phyloP scores from a whole-genome alignment of 495 filamentous ascomycete species.

The Talaromyces trachyspermus region DNA sequence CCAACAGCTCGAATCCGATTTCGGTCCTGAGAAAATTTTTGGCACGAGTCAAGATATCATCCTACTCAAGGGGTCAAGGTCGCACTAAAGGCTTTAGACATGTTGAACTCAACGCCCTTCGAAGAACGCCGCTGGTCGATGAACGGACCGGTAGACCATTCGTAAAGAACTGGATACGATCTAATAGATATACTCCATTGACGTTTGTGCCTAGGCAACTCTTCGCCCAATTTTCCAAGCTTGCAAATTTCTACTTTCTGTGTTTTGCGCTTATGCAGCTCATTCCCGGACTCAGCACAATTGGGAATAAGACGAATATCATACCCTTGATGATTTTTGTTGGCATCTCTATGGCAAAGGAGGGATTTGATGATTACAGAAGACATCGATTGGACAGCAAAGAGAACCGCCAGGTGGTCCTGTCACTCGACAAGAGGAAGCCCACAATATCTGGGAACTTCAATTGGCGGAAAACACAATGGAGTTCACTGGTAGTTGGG shows the following conservation, averaged over 20 bases:
- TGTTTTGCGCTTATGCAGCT: slow-evolving; percentile 81
- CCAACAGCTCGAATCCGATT: neutral
- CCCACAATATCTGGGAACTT: slow-evolving; percentile 11
- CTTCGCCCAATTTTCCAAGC: slow-evolving; percentile 80
- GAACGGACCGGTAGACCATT: slow-evolving; percentile 70
- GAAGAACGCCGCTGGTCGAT: slow-evolving; percentile 57
- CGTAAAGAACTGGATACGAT: slow-evolving; percentile 75
- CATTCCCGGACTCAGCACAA: slow-evolving; percentile 84
- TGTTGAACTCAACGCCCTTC: slow-evolving; percentile 54
- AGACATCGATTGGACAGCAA: slow-evolving; percentile 79
- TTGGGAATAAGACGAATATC: slow-evolving; percentile 81
- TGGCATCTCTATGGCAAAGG: slow-evolving; percentile 76
- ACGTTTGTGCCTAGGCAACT: slow-evolving; percentile 87
- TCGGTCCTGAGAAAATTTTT: neutral
- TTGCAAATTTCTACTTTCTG: slow-evolving; percentile 90
- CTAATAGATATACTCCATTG: slow-evolving; percentile 80
- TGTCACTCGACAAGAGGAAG: slow-evolving; percentile 23
- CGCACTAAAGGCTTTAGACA: slow-evolving; percentile 59
- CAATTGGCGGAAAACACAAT: slow-evolving; percentile 61
- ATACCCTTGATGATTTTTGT: slow-evolving; percentile 82
- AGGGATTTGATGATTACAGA: slow-evolving; percentile 84
- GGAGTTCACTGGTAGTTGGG: slow-evolving; percentile 75
- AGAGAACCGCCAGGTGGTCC: slow-evolving; percentile 63
- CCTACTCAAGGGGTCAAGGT: slow-evolving; percentile 38
- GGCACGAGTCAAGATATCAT: slow-evolving; percentile 11